Percentiles rank a stretch among this genome's conserved stretches.
Conservation (phyloP, 805 yeast species). For the Pichia cabralensis region DNA sequence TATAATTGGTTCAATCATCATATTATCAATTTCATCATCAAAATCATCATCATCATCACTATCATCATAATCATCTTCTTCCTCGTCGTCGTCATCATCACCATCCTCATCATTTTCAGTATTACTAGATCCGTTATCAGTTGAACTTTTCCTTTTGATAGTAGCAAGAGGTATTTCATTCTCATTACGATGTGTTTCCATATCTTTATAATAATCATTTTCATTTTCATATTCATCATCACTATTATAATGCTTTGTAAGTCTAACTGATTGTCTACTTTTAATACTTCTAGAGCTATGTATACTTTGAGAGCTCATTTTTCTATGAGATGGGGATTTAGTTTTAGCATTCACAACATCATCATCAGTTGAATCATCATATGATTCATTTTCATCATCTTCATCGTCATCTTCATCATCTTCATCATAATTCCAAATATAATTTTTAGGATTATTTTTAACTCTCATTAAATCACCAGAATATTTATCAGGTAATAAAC, state of each 20-base stretch:
- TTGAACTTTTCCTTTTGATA: conserved; percentile 7
- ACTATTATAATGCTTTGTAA: conserved; percentile 7
- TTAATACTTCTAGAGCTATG: conserved; percentile 3
- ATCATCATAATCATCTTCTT: conserved; percentile 18
- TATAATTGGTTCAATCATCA: conserved; percentile 36
- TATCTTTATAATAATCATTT: conserved; percentile 7
- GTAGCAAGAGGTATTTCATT: neutral
- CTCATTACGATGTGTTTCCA: conserved; percentile 1
- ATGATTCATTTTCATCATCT: conserved; percentile 8
- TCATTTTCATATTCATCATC: conserved; percentile 11
- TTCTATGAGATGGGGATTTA: neutral
- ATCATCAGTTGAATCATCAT: conserved; percentile 1
- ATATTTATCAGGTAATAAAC: conserved; percentile 29
- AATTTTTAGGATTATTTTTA: conserved; percentile 28
- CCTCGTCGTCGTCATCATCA: conserved; percentile 13
- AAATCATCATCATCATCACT: conserved; percentile 25
- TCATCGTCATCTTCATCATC: conserved; percentile 20
- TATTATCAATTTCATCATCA: conserved; percentile 30
- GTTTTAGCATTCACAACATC: neutral
- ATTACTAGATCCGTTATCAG: conserved; percentile 9
- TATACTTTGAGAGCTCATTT: conserved; percentile 3
- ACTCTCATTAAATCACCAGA: conserved; percentile 25
- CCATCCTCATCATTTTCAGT: conserved; percentile 21
- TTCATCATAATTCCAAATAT: conserved; percentile 31
- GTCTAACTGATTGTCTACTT: conserved; percentile 5